phyloP scores from a whole-genome alignment of 768 basidiomycete genomes.

The Arthromyces matolae region DNA sequence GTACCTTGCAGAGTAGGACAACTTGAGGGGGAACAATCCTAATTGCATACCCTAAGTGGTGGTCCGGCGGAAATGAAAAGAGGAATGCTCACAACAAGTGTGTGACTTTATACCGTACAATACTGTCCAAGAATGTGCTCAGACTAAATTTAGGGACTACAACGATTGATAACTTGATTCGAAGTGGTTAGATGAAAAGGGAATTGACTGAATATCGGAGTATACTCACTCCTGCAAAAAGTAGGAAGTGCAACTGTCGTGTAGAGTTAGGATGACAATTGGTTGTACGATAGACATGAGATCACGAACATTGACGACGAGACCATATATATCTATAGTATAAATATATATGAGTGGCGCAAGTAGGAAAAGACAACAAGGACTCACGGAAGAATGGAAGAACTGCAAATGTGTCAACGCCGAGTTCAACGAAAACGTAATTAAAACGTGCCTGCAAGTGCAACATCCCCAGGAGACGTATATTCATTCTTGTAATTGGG shows the following conservation, averaged over 20 bases:
- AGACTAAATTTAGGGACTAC: constrained; percentile 68
- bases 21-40: constrained; percentile 67
- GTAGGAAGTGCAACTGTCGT: constrained; percentile 45
- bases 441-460: constrained; percentile 45
- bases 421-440: too few species aligned
- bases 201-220: too few species aligned
- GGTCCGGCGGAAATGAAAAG: not conserved
- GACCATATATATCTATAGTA: constrained; percentile 53
- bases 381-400: constrained; percentile 59
- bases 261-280: not conserved
- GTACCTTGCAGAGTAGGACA: constrained; percentile 63
- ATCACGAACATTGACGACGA: constrained; percentile 49
- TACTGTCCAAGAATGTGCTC: constrained; percentile 48
- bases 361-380: not conserved
- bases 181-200: not conserved
- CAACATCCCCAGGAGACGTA: constrained; percentile 52
- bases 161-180: constrained; percentile 47
- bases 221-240: constrained; percentile 48
- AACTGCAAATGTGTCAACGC: constrained; percentile 29
- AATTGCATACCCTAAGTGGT: not conserved
- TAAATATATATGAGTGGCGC: not conserved
- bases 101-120: constrained; percentile 50
- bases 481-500: constrained; percentile 35
- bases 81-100: constrained; percentile 46
- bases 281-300: not conserved